Base-by-base conservation (phyloP, 345 rosid species). In the Eucalyptus erythrocorys region DNA sequence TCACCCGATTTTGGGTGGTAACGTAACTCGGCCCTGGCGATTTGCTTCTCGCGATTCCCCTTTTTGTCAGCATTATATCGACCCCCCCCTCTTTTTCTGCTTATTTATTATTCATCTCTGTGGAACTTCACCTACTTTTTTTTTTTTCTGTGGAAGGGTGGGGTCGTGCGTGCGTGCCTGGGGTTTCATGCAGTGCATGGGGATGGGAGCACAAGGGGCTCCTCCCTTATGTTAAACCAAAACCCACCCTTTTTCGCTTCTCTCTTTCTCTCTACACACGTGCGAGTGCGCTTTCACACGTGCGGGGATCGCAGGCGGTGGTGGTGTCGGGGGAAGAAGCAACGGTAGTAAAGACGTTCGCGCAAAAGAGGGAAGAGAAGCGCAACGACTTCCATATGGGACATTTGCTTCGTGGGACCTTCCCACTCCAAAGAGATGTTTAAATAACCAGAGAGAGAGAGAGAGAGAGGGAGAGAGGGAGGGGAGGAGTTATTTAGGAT, bases 401-500 rank as follows among this genome's bases (percentile, higher is more conserved):
- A 37, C 81, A 10, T 19, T 37, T 71, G 81, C 81, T 71, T 34
- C 81, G 27, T n/a, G 81, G 26, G 81, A 34, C 45, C 81, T 71
- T 71, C 45, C 81, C 81, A 5, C 81, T 37, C 40, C 80, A 19
- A 19, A 34, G 6, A 37, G 12, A 26, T 4, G 26, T 71, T 68
- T 68, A 76, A 21, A 21, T 40, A 40, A 68, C 80, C 13, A 68
- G 1, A 16, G 24, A 34, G 43, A 68, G 80, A 34, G 68, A 27
- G 10, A 1, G 32, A 8, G 37, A 7, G 32, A 5, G 6, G 8
- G 10, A 7, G 10, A 16, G 3, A 1, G 17, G 16, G 5, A 13
- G 34, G 15, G 5, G 3, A 4, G 42, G 47, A 21, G 47, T 37
- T 43, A 27, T 19, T 40, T 37, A 3, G 81, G 45, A 71, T 21